These are phyloP conservation scores for Vigna nakashimae DNA, from an alignment of 306 rosid species.

Conservation along the genomic window DNA sequence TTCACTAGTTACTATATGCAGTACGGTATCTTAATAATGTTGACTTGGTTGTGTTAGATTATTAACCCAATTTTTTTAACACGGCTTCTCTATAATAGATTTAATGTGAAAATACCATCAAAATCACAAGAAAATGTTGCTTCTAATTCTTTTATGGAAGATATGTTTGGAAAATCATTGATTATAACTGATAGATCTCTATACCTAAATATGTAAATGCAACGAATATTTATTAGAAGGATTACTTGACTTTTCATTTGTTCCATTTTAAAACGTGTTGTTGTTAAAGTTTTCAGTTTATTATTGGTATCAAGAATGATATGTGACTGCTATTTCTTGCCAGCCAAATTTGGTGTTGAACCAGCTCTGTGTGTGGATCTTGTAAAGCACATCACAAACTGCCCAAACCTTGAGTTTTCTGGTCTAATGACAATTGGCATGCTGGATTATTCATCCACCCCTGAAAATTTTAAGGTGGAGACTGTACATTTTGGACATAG, in stretches of 20 bases:
- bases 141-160: conserved; percentile 23
- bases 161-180: conserved; percentile 1
- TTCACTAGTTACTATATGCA: neutral
- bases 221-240: conserved; percentile 6
- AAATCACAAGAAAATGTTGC: conserved; percentile 3
- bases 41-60: conserved; percentile 31
- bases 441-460: conserved; percentile 87
- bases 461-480: conserved; percentile 88
- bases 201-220: neutral
- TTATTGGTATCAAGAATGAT: conserved; percentile 34
- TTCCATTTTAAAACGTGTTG: neutral
- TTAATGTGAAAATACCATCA: conserved; percentile 23
- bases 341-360: conserved; percentile 94
- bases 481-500: conserved; percentile 14
- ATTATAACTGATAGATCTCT: neutral
- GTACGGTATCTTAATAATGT: conserved; percentile 11
- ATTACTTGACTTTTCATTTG: conserved; percentile 29
- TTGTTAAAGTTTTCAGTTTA: conserved; percentile 33
- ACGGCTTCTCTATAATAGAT: neutral
- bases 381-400: conserved; percentile 74
- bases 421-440: conserved; percentile 98
- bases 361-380: conserved; percentile 80
- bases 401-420: conserved; percentile 83
- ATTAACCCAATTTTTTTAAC: neutral
- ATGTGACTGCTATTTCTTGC: conserved; percentile 21